Percentiles rank a stretch among this genome's conserved stretches.
Conservation (phyloP, 768 basidiomycete species). For the Lactarius hengduanensis region DNA sequence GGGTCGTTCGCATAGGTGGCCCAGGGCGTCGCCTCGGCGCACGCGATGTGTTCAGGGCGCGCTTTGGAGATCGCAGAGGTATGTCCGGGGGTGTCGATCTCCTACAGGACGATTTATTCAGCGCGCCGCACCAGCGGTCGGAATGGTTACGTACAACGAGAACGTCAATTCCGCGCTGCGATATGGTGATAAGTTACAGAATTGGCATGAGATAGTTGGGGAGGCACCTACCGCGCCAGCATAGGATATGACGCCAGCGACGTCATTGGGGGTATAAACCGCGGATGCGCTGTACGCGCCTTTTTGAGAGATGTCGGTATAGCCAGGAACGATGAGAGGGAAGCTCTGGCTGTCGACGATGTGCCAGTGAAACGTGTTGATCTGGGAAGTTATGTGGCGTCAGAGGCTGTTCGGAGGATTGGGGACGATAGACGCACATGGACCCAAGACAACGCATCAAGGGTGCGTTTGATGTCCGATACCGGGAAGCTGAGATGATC, state of each 20-base stretch:
- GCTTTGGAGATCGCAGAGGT: constrained; percentile 61
- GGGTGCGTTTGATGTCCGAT: constrained; percentile 17
- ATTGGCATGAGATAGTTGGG: not conserved
- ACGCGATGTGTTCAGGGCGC: constrained; percentile 75
- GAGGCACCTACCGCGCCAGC: constrained; percentile 42
- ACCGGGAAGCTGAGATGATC: constrained; percentile 1
- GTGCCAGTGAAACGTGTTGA: constrained; percentile 51
- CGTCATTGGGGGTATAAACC: constrained; percentile 40
- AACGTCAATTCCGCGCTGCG: constrained; percentile 50
- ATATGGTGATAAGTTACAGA: not conserved
- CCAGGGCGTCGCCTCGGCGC: constrained; percentile 58
- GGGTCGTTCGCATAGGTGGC: constrained; percentile 64
- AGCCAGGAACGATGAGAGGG: constrained; percentile 43
- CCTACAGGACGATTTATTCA: constrained; percentile 42
- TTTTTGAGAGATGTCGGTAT: constrained; percentile 40
- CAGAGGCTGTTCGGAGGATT: not conserved
- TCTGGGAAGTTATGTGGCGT: constrained; percentile 30
- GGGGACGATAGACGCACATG: constrained; percentile 24
- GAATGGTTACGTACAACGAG: constrained; percentile 35
- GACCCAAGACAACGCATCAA: constrained; percentile 19
- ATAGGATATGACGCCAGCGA: constrained; percentile 42
- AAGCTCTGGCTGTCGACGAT: constrained; percentile 52
- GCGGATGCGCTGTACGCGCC: constrained; percentile 44
- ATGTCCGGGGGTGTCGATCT: constrained; percentile 85
- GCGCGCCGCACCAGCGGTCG: no score